Conservation (phyloP, 2,329 filamentous ascomycete species). For the Claviceps digitariae region DNA sequence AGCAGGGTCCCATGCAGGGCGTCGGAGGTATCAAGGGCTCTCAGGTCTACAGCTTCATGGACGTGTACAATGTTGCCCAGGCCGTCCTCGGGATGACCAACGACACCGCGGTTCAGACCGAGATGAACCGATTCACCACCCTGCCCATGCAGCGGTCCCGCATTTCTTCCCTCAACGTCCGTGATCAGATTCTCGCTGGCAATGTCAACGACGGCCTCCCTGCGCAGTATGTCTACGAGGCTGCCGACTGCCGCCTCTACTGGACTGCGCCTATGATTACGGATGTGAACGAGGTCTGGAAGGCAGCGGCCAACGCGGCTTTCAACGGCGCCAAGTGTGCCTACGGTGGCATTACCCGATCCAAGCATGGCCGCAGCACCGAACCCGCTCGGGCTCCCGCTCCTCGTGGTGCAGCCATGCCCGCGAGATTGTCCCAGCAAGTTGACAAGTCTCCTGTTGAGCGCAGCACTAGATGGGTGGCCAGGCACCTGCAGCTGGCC, state of each 20-base stretch:
- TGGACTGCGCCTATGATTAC: slow-evolving; percentile 35
- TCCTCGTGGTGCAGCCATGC: not conserved
- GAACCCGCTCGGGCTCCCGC: not conserved
- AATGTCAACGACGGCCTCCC: slow-evolving; percentile 27
- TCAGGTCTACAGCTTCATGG: slow-evolving; percentile 20
- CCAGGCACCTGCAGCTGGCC: slow-evolving; percentile 5
- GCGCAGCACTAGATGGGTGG: slow-evolving; percentile 1
- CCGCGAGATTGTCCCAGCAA: not conserved
- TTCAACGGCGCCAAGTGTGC: slow-evolving; percentile 28
- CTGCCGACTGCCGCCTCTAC: slow-evolving; percentile 36
- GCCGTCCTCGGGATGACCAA: slow-evolving; percentile 14
- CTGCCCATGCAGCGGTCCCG: slow-evolving; percentile 21
- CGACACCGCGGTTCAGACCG: slow-evolving; percentile 12
- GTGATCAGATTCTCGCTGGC: slow-evolving; percentile 24
- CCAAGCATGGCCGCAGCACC: slow-evolving; percentile 1
- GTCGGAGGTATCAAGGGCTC: slow-evolving; percentile 40
- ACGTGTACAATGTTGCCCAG: slow-evolving; percentile 16
- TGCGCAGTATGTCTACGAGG: slow-evolving; percentile 34
- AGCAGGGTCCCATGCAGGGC: slow-evolving; percentile 35
- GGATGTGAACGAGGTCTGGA: slow-evolving; percentile 34
- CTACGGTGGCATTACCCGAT: slow-evolving; percentile 17
- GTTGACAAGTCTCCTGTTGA: slow-evolving; percentile 1
- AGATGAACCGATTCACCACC: slow-evolving; percentile 17
- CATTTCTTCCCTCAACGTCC: slow-evolving; percentile 22
- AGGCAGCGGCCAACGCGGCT: slow-evolving; percentile 25